A percentile compares a stretch with the other conserved stretches of the same genome.
These are phyloP conservation scores for Cytospora leucostoma DNA, from an alignment of 2,329 filamentous ascomycete genomes.

Conservation along the genomic window DNA sequence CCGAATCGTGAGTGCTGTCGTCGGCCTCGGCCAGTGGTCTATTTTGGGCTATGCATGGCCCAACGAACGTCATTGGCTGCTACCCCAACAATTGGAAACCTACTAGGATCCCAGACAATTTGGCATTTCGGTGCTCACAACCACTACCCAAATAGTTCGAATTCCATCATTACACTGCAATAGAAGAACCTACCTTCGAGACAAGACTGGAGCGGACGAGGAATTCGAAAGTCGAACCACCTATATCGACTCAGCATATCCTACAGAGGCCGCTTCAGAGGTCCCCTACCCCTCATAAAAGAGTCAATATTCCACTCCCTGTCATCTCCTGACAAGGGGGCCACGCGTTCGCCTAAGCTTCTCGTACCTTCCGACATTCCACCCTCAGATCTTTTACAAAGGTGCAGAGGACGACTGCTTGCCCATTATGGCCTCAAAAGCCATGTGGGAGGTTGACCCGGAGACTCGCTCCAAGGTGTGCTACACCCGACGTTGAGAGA, in stretches of 20 bases:
- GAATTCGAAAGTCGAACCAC: background rate
- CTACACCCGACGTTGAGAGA: background rate
- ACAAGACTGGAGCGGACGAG: background rate
- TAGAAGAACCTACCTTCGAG: constrained; percentile 1
- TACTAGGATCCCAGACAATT: background rate
- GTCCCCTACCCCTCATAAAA: background rate
- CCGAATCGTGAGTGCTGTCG: background rate
- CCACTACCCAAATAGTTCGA: background rate
- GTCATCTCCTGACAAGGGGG: constrained; percentile 14
- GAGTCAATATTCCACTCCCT: constrained; percentile 9
- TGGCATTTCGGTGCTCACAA: background rate
- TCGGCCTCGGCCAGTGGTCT: constrained; percentile 6
- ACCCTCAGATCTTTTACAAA: constrained; percentile 1
- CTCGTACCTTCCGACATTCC: background rate
- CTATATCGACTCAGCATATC: constrained; percentile 2
- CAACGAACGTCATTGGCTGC: constrained; percentile 10
- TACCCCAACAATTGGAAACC: constrained; percentile 3
- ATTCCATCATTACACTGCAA: constrained; percentile 1
- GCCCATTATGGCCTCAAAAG: constrained; percentile 64
- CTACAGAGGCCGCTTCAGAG: background rate
- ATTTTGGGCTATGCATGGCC: background rate
- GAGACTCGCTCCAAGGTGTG: constrained; percentile 90
- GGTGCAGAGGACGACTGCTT: constrained; percentile 10
- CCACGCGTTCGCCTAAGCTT: constrained; percentile 23
- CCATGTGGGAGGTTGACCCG: constrained; percentile 98